Conservation (phyloP, 73 alveolate species). For the Paramecium biaurelia region DNA sequence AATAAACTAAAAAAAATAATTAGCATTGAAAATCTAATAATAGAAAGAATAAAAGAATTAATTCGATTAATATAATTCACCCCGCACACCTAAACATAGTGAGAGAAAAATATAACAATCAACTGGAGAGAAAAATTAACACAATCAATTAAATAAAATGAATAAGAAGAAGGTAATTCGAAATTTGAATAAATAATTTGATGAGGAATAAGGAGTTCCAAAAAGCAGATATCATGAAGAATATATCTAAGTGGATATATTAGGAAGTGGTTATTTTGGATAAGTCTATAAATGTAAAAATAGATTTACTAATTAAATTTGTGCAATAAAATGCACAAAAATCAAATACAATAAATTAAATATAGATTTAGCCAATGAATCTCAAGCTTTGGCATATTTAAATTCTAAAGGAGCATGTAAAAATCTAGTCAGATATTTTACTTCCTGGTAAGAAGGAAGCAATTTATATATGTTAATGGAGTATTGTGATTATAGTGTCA, state of each 20-base stretch:
- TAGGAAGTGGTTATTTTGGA: conserved; percentile 86
- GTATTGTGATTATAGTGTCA: conserved; percentile 69
- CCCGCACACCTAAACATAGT: neutral
- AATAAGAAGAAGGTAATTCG: neutral
- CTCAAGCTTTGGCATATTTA: conserved; percentile 79
- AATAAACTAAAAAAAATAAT: neutral
- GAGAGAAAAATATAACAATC: neutral
- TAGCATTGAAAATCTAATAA: neutral
- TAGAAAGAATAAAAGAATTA: neutral
- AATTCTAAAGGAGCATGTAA: conserved; percentile 71
- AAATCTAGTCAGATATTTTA: conserved; percentile 74
- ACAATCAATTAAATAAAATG: neutral
- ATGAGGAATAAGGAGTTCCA: neutral
- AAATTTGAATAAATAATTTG: neutral
- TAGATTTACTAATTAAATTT: conserved; percentile 71
- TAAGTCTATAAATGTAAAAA: conserved; percentile 70
- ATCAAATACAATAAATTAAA: conserved; percentile 49
- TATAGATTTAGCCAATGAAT: conserved; percentile 65
- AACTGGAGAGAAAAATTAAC: neutral
- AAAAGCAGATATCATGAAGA: conserved; percentile 41
- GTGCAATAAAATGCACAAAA: conserved; percentile 76
- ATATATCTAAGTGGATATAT: neutral
- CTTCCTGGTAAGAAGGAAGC: conserved; percentile 78
- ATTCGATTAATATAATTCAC: neutral
- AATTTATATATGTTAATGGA: conserved; percentile 77